Evolutionary conservation across 2,329 filamentous ascomycete genomes (phyloP).

Genomic region (Lomentospora prolificans): DNA sequence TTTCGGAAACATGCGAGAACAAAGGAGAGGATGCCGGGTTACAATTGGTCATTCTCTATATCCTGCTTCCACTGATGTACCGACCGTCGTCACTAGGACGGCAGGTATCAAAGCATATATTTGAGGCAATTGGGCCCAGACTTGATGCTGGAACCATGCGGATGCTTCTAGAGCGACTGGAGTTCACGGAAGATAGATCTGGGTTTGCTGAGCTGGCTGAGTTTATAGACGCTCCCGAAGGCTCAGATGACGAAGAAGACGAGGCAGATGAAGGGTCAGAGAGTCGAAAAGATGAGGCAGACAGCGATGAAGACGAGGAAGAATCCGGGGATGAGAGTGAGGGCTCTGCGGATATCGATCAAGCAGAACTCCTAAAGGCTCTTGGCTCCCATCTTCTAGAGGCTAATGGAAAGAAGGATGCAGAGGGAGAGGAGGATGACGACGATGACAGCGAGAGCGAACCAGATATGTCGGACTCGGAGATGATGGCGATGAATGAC

Average conservation of each 20-base stretch:
- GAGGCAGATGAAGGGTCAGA: neutral
- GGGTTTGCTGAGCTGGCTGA: neutral
- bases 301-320: neutral
- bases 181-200: slow-evolving; percentile 6
- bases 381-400: slow-evolving; percentile 6
- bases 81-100: slow-evolving; percentile 77
- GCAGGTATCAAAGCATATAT: slow-evolving; percentile 79
- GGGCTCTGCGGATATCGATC: neutral
- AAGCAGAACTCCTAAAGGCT: slow-evolving; percentile 1
- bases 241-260: slow-evolving; percentile 5
- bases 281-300: neutral
- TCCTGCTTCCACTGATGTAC: slow-evolving; percentile 77
- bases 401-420: slow-evolving; percentile 54
- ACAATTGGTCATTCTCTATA: slow-evolving; percentile 47
- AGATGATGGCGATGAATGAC: slow-evolving; percentile 79
- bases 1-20: slow-evolving; percentile 53
- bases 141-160: slow-evolving; percentile 66
- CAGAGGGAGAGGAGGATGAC: slow-evolving; percentile 26
- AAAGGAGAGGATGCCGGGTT: neutral
- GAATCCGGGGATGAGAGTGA: slow-evolving; percentile 6
- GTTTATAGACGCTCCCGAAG: slow-evolving; percentile 2
- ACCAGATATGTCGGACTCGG: slow-evolving; percentile 82
- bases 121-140: slow-evolving; percentile 67
- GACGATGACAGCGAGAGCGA: slow-evolving; percentile 78
- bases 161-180: slow-evolving; percentile 24